Percentiles rank a stretch among this genome's conserved stretches.
These are phyloP conservation scores for Boletus hoseneyae DNA, from an alignment of 1,284 basidiomycete genomes.

Conservation along the genomic window DNA sequence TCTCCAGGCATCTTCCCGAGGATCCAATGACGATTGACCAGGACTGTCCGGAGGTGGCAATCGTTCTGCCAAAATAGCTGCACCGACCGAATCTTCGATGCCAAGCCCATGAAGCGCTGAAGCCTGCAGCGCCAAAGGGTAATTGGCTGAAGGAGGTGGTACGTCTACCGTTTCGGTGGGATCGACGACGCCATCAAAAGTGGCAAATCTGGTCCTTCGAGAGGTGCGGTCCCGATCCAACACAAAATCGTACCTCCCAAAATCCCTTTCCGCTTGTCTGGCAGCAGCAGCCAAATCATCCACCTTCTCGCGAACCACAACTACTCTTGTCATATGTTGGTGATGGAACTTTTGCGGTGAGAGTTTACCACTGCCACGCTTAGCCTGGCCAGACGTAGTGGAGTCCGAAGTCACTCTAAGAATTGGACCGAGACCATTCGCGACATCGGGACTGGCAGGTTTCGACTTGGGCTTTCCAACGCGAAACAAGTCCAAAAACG, in stretches of 20 bases:
- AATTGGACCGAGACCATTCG: constrained; percentile 44
- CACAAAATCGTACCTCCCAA: constrained; percentile 49
- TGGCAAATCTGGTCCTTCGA: constrained; percentile 29
- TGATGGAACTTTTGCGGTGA: constrained; percentile 39
- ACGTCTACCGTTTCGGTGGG: constrained; percentile 78
- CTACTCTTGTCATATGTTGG: constrained; percentile 53
- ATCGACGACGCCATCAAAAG: constrained; percentile 61
- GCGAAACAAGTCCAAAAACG: constrained; percentile 68
- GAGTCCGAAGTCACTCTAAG: constrained; percentile 63
- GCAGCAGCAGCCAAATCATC: constrained; percentile 63
- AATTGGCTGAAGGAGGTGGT: constrained; percentile 58
- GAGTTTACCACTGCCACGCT: constrained; percentile 40
- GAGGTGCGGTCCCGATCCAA: constrained; percentile 30
- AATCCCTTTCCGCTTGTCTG: constrained; percentile 67
- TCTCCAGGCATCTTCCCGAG: constrained; percentile 63
- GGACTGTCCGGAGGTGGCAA: constrained; percentile 63
- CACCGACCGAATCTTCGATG: constrained; percentile 67
- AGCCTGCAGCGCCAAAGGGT: constrained; percentile 71
- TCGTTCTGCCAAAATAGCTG: constrained; percentile 65
- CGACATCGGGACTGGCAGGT: constrained; percentile 49
- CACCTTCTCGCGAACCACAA: constrained; percentile 78
- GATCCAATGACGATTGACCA: constrained; percentile 52
- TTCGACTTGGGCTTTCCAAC: constrained; percentile 64
- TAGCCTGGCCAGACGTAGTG: constrained; percentile 39
- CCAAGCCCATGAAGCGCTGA: constrained; percentile 65